Evolutionary conservation across 2,329 filamentous ascomycete species (phyloP).

Genomic region (Aspergillus udagawae): DNA sequence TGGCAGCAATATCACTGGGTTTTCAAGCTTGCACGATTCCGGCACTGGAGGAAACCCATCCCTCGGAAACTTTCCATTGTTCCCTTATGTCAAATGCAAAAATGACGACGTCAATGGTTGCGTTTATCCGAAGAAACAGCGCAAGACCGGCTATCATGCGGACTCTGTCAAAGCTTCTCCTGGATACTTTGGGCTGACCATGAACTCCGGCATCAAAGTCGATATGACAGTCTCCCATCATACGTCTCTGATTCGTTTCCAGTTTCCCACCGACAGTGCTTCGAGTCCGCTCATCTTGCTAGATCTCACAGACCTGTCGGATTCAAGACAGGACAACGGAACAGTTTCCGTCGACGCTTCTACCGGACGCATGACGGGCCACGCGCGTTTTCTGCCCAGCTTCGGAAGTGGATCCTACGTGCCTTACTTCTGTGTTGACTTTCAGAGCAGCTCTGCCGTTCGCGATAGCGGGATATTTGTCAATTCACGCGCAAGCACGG

Average conservation of each 20-base stretch:
- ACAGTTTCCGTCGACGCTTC: slow-evolving; percentile 53
- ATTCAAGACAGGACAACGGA: slow-evolving; percentile 57
- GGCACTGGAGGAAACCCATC: slow-evolving; percentile 55
- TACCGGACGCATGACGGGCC: slow-evolving; percentile 60
- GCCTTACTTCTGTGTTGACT: slow-evolving; percentile 65
- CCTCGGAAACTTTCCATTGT: slow-evolving; percentile 69
- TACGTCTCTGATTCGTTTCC: slow-evolving; percentile 62
- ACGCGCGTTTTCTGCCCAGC: slow-evolving; percentile 58
- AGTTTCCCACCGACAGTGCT: slow-evolving; percentile 46
- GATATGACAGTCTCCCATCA: slow-evolving; percentile 66
- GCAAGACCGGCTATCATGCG: slow-evolving; percentile 47
- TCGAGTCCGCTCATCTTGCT: slow-evolving; percentile 58
- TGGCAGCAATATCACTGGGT: slow-evolving; percentile 49
- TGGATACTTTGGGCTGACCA: slow-evolving; percentile 61
- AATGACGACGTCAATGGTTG: slow-evolving; percentile 60
- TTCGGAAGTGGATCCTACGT: slow-evolving; percentile 61
- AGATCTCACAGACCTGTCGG: slow-evolving; percentile 61
- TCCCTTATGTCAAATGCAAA: slow-evolving; percentile 60
- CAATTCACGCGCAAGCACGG: slow-evolving; percentile 55
- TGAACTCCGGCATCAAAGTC: slow-evolving; percentile 54
- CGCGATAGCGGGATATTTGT: slow-evolving; percentile 60
- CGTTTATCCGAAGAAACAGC: slow-evolving; percentile 53
- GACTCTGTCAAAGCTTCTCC: slow-evolving; percentile 56
- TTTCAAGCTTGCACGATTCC: slow-evolving; percentile 49
- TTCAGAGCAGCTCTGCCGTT: slow-evolving; percentile 50